Base-by-base conservation (phyloP, 176 grass and related monocot species). In the Avena insularis region DNA sequence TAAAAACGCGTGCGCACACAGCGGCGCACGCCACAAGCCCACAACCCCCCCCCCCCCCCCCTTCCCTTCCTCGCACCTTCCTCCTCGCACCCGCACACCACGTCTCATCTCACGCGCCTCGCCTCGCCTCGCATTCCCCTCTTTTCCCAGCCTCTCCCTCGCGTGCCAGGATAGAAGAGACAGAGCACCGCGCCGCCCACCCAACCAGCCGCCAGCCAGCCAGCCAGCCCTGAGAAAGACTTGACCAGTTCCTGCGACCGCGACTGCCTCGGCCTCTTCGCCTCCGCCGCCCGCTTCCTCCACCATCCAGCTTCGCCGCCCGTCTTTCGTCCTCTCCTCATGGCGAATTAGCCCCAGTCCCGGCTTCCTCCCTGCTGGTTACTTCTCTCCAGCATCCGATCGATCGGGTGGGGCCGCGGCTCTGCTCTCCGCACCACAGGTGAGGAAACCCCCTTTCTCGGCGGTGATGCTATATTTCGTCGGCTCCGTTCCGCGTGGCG, bases 401-500 rank as follows among this genome's bases (percentile, higher is more conserved):
- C 79, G 15, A 27, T 16, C 40, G 59, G 43, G 14, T 3, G 65
- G 31, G 65, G 8, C 7, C 49, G 50, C 36, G 53, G 38, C 55
- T 61, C 82, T n/a, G 69, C 23, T 75, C 43, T 73, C 19, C 17
- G 29, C 17, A 54, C 27, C 79, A 62, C 21, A 81, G 89, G 89
- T 90, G 89, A 90, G 88, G 43, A 35, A 43, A 20, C 43, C 23
- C 23, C 55, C 64, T 14, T 21, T 31, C 23, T 17, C 35, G 4
- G 11, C 17, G 8, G 14, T 16, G 51, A 54, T 54, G 3, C 16
- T 54, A 54, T 5, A 54, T 15, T 50, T 50, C 3, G 14, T 16
- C 3, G 51, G 51, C 6, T 56, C 54, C 14, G 5, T 12, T 12
- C 12, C 40, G 5, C 55, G 20, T 6, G 20, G 33, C 50, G 72